Conservation (phyloP, 768 basidiomycete genomes). For the Panaeolus cyanescens region DNA sequence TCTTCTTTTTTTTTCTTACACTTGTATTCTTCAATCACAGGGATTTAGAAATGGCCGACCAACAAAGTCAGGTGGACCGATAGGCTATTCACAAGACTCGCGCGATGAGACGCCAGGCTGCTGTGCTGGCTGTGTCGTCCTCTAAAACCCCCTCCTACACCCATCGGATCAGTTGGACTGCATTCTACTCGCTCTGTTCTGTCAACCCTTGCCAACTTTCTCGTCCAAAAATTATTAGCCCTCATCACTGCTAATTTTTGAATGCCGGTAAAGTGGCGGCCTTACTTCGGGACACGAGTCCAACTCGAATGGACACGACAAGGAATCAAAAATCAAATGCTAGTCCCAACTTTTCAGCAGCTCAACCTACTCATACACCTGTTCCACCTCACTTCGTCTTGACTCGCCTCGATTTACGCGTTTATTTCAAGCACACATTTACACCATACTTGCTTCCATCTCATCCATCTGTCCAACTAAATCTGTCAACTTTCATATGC, state of each 20-base stretch:
- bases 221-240: not conserved
- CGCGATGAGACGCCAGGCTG: not conserved
- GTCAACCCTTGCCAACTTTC: not conserved
- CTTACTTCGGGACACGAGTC: not conserved
- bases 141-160: not conserved
- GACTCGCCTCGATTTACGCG: not conserved
- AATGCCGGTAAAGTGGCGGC: not conserved
- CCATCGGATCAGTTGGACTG: not conserved
- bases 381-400: not conserved
- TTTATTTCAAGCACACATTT: too few relatives aligned
- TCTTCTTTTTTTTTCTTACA: not conserved
- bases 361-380: not conserved
- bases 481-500: not conserved
- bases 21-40: not conserved
- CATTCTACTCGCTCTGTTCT: not conserved
- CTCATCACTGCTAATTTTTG: not conserved
- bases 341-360: not conserved
- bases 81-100: not conserved
- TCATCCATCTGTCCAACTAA: not conserved
- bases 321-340: slow-evolving; percentile 1
- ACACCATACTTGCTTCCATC: too few relatives aligned
- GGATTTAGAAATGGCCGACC: not conserved
- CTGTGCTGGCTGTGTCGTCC: slow-evolving; percentile 1
- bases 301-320: not conserved
- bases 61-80: not conserved